Percentiles rank a stretch among this genome's conserved stretches.
Evolutionary conservation across 768 basidiomycete genomes (phyloP).

Genomic region (Phylloporus scabripes): DNA sequence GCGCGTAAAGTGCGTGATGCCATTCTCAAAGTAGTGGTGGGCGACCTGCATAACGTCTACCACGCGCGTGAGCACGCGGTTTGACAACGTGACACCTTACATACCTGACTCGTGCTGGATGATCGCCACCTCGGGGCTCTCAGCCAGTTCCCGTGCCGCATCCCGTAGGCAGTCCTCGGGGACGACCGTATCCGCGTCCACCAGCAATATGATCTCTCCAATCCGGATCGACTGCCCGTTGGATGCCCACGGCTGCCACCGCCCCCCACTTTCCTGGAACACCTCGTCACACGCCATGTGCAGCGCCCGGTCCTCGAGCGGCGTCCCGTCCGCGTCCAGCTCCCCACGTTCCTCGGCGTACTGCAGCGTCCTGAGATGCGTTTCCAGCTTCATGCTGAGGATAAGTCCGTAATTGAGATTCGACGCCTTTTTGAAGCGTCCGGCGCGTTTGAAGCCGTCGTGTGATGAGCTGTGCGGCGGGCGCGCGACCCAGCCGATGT

Average conservation of each 20-base stretch:
- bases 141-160: constrained; percentile 78
- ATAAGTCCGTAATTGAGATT: constrained; percentile 80
- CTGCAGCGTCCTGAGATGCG: constrained; percentile 33
- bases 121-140: constrained; percentile 60
- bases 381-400: constrained; percentile 34
- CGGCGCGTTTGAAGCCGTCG: constrained; percentile 40
- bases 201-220: neutral
- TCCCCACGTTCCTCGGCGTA: constrained; percentile 41
- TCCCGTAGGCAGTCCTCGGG: constrained; percentile 63
- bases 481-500: constrained; percentile 57
- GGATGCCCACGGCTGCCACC: constrained; percentile 70
- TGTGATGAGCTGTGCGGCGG: constrained; percentile 36
- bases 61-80: too few relatives aligned
- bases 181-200: constrained; percentile 1
- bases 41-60: constrained; percentile 88
- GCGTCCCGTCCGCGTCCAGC: constrained; percentile 35
- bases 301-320: constrained; percentile 67
- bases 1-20: constrained; percentile 83
- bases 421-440: constrained; percentile 90
- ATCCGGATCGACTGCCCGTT: constrained; percentile 46
- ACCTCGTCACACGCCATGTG: constrained; percentile 71
- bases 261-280: constrained; percentile 49
- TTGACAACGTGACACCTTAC: constrained; percentile 21
- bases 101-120: constrained; percentile 85
- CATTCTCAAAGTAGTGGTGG: constrained; percentile 86